These are phyloP conservation scores for Russula brevipes DNA, from an alignment of 768 basidiomycete genomes.

Conservation along the genomic window DNA sequence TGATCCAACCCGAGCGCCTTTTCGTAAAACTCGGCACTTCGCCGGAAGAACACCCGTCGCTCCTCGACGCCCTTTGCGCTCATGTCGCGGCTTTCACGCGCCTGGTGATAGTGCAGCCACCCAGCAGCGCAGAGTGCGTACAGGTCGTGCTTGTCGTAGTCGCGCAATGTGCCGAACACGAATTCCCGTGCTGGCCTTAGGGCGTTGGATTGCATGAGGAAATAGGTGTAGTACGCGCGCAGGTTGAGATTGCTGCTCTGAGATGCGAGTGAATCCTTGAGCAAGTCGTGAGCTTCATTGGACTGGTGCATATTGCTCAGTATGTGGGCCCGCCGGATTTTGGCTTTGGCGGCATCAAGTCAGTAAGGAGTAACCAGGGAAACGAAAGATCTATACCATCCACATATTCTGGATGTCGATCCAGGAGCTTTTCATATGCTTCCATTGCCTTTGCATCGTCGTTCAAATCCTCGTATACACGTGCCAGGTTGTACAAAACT, in stretches of 20 bases:
- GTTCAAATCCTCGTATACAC: constrained; percentile 84
- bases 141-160: constrained; percentile 80
- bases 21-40: constrained; percentile 88
- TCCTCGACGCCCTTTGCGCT: constrained; percentile 56
- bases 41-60: constrained; percentile 68
- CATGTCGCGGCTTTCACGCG: constrained; percentile 75
- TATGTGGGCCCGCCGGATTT: constrained; percentile 86
- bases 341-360: constrained; percentile 49
- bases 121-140: constrained; percentile 90
- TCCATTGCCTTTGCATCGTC: constrained; percentile 69
- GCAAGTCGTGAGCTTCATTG: constrained; percentile 78
- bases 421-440: constrained; percentile 81
- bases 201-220: constrained; percentile 75
- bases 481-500: constrained; percentile 85
- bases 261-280: constrained; percentile 84
- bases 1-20: constrained; percentile 84
- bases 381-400: constrained; percentile 60
- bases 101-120: constrained; percentile 79
- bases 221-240: constrained; percentile 90
- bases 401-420: constrained; percentile 92
- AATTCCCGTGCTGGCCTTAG: constrained; percentile 78
- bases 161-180: constrained; percentile 82
- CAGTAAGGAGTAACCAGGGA: background rate
- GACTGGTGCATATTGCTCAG: constrained; percentile 60
- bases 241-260: constrained; percentile 77